phyloP scores from a whole-genome alignment of 352 stramenopile genomes.

The Globisporangium barbulae region DNA sequence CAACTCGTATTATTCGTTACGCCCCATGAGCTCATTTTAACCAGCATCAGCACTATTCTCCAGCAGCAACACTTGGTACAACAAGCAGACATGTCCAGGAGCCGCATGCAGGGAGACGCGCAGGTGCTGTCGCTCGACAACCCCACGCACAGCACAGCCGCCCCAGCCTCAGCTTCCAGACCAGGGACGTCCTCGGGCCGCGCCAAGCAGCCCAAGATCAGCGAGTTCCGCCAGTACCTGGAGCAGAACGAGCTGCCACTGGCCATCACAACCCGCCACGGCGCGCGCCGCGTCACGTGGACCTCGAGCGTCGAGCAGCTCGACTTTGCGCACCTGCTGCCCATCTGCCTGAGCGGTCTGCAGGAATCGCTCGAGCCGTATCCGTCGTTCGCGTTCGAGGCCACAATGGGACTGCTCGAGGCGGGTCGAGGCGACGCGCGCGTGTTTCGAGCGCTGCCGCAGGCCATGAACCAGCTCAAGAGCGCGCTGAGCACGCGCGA shows the following conservation, averaged over 20 bases:
- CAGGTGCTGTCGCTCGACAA: conserved; percentile 58
- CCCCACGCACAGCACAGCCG: background rate
- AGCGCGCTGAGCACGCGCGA: conserved; percentile 58
- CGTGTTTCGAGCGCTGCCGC: conserved; percentile 53
- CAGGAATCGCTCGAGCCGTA: conserved; percentile 75
- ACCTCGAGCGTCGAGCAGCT: conserved; percentile 52
- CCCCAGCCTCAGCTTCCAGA: background rate
- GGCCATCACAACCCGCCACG: conserved; percentile 40
- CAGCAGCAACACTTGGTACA: background rate
- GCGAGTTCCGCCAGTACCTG: conserved; percentile 71
- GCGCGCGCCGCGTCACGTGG: conserved; percentile 52
- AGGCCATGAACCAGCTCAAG: conserved; percentile 64
- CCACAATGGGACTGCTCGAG: conserved; percentile 61
- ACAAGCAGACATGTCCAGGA: conserved; percentile 12
- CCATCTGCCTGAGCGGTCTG: conserved; percentile 70
- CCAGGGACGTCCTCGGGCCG: conserved; percentile 20
- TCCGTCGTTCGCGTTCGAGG: conserved; percentile 66
- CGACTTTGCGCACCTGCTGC: conserved; percentile 64
- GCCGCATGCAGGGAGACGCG: conserved; percentile 8
- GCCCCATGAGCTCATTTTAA: background rate
- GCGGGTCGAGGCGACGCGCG: conserved; percentile 36
- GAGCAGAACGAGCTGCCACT: conserved; percentile 68
- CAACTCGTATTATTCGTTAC: background rate
- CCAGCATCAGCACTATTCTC: background rate
- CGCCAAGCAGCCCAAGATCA: conserved; percentile 51